These are phyloP conservation scores for Xylaria bambusicola DNA, from an alignment of 495 filamentous ascomycete genomes.

Conservation along the genomic window DNA sequence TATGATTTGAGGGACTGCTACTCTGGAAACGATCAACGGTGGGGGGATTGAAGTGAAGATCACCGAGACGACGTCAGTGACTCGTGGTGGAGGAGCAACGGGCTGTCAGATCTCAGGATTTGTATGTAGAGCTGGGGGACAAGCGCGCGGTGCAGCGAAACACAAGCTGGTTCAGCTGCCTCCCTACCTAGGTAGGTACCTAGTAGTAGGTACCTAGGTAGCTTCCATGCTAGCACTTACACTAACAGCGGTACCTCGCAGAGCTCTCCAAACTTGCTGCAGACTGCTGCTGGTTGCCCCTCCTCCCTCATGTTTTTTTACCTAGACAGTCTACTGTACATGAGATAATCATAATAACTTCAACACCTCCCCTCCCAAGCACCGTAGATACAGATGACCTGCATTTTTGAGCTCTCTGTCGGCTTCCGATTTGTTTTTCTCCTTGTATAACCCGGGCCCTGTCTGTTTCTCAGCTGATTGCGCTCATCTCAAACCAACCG, in stretches of 20 bases:
- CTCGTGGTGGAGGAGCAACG: constrained; percentile 9
- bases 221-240: background rate
- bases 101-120: background rate
- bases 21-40: constrained; percentile 13
- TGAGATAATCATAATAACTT: background rate
- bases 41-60: constrained; percentile 14
- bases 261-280: background rate
- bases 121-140: background rate
- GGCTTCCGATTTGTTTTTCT: background rate
- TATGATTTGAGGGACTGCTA: constrained; percentile 12
- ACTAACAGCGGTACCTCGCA: too few relatives aligned
- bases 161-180: background rate
- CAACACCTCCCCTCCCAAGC: background rate
- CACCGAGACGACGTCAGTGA: constrained; percentile 12
- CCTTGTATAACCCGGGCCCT: too few relatives aligned
- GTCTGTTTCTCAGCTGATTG: too few relatives aligned
- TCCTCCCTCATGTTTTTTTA: constrained; percentile 1
- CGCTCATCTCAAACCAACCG: background rate
- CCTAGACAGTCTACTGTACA: background rate
- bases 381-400: background rate
- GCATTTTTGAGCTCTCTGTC: background rate
- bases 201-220: too few relatives aligned
- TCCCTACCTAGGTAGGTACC: background rate
- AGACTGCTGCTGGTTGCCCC: constrained; percentile 14
- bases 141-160: background rate